Evolutionary conservation across 2,329 filamentous ascomycete genomes (phyloP).

Genomic region (Fusarium anguioides): DNA sequence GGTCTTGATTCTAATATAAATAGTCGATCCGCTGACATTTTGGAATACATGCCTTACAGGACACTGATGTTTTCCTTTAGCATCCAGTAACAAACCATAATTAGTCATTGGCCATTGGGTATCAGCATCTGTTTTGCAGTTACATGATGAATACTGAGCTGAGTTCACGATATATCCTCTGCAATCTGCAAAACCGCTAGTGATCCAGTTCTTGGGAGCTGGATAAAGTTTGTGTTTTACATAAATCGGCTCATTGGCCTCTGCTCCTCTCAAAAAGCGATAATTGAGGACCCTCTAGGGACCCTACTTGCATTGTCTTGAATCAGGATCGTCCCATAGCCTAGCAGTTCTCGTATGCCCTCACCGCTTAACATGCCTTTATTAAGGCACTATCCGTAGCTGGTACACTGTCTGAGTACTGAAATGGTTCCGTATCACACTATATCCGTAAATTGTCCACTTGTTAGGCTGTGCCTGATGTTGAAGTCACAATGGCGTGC

Average conservation of each 20-base stretch:
- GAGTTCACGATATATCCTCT: neutral
- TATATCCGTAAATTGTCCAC: neutral
- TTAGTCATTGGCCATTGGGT: too few relatives aligned
- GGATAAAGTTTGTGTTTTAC: neutral
- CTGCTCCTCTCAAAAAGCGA: neutral
- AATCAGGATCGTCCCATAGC: slow-evolving; percentile 8
- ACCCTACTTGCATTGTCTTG: too few relatives aligned
- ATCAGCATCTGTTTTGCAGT: neutral
- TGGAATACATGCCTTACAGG: neutral
- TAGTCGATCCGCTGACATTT: neutral
- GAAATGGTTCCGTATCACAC: slow-evolving; percentile 1
- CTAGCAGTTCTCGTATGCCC: neutral
- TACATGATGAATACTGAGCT: neutral
- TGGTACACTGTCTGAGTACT: slow-evolving; percentile 3
- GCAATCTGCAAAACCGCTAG: neutral
- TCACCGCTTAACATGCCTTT: slow-evolving; percentile 23
- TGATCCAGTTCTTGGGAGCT: neutral
- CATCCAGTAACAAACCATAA: neutral
- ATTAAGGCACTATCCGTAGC: too few relatives aligned
- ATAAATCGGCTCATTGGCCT: neutral
- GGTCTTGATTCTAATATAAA: neutral
- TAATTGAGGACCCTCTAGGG: too few relatives aligned
- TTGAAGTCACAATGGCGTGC: slow-evolving; percentile 41
- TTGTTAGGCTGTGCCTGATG: neutral
- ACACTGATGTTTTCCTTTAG: neutral